Evolutionary conservation across 495 filamentous ascomycete genomes (phyloP), one percentile per base, ranked within the genome.

Genomic region (Trichoderma erinaceum): DNA sequence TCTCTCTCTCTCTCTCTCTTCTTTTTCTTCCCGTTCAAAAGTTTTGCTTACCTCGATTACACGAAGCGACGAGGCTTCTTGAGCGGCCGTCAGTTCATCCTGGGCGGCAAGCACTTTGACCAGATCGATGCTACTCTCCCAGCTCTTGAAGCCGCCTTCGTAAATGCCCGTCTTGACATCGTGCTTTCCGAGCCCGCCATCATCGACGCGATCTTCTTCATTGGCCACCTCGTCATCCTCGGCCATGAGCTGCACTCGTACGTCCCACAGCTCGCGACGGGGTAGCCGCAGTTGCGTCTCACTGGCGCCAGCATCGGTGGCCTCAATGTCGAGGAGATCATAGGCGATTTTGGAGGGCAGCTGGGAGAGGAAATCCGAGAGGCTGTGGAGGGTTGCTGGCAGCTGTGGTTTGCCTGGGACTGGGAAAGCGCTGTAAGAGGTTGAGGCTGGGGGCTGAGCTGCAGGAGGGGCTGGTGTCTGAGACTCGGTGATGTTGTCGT

Each of bases 81-180:
- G 56, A 68, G 79, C 15, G 63, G 65, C 56, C 88, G 87, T 91
- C 21, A 92, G 79, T 75, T 91, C 73, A 71, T 71, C 77, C 58
- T 63, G 72, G 3, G 74, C 69, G 2, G 78, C 78, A 23, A 94
- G 79, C 67, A 92, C 84, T 71, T 84, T 89, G 18, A 92, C 93
- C 23, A 99, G 79, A 78, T 98, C 95, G 66, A 96, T 78, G 13
- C 90, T 88, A 79, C 95, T 97, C 78, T 99, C 95, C 95, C 95
- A 99, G 70, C 92, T 97, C 81, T 99, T 98, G 78, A 97, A 93
- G n/a, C 95, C 95, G 46, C 95, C 95, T 76, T 99, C 95, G 76
- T 99, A 99, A 73, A 97, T 88, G 69, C 90, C 89, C 15, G 92
- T 90, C 75, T 88, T 90, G 73, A 99, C 87, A 75, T 99, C 95